These are phyloP conservation scores for Lactarius vividus DNA, from an alignment of 768 basidiomycete genomes.

Conservation along the genomic window DNA sequence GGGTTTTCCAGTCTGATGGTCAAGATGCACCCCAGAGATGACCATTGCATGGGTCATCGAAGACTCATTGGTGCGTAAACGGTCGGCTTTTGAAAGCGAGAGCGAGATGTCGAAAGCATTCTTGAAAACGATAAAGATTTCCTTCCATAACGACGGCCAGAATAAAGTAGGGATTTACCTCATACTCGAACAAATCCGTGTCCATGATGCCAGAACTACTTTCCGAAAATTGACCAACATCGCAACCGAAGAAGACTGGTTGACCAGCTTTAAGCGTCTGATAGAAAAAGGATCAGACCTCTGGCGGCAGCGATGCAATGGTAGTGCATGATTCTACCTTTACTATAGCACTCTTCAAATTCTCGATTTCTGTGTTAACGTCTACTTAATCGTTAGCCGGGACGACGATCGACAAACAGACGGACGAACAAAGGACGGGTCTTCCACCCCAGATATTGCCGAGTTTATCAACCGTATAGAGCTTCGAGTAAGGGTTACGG, in stretches of 20 bases:
- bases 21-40: conserved; percentile 89
- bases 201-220: conserved; percentile 79
- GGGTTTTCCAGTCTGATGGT: conserved; percentile 61
- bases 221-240: conserved; percentile 87
- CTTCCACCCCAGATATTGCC: conserved; percentile 91
- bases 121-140: conserved; percentile 35
- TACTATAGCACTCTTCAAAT: conserved; percentile 79
- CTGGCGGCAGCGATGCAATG: not conserved
- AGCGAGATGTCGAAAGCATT: conserved; percentile 81
- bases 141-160: not conserved
- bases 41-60: conserved; percentile 97
- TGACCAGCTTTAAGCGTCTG: conserved; percentile 72
- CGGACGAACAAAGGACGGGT: conserved; percentile 71
- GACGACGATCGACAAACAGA: not conserved
- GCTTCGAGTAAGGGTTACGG: conserved; percentile 73
- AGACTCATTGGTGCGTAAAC: conserved; percentile 79
- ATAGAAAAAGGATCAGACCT: not conserved
- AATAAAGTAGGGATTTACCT: conserved; percentile 43
- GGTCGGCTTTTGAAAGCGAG: conserved; percentile 79
- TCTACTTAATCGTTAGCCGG: conserved; percentile 44
- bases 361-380: conserved; percentile 82
- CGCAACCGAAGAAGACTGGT: conserved; percentile 95
- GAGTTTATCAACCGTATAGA: conserved; percentile 90
- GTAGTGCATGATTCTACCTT: conserved; percentile 43
- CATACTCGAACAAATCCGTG: conserved; percentile 74